Conservation (phyloP, 1,284 basidiomycete genomes). For the Marasmius oreades region DNA sequence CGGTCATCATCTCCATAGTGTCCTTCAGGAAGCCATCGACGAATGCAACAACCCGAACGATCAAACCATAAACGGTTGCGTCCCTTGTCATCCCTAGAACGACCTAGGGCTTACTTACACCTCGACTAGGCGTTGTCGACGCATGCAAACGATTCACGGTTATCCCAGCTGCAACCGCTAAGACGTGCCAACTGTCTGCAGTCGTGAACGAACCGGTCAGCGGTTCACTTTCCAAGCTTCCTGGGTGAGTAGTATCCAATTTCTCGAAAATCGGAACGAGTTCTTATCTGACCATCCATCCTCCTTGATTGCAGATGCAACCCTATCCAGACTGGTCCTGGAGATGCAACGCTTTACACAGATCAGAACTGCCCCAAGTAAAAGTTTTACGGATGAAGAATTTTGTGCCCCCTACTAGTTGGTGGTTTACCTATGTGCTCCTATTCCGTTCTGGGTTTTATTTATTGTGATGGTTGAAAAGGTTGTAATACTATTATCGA, state of each 20-base stretch:
- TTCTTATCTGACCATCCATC: background rate
- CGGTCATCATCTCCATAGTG: conserved; percentile 12
- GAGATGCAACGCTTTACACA: conserved; percentile 28
- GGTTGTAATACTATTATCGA: too few relatives aligned
- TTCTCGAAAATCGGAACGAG: background rate
- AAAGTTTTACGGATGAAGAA: too few relatives aligned
- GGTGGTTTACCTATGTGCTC: too few relatives aligned
- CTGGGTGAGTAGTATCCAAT: conserved; percentile 24
- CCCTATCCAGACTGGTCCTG: conserved; percentile 33
- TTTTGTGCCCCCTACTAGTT: too few relatives aligned
- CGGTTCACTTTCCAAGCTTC: conserved; percentile 25
- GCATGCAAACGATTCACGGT: conserved; percentile 39
- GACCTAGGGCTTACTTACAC: background rate
- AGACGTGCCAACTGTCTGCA: conserved; percentile 31
- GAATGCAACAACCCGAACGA: conserved; percentile 40
- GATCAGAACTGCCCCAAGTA: conserved; percentile 24
- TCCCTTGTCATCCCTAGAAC: background rate
- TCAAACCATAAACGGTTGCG: conserved; percentile 26
- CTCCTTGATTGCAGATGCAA: conserved; percentile 26
- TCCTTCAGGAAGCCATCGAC: conserved; percentile 47
- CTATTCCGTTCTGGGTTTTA: too few relatives aligned
- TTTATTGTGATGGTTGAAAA: too few relatives aligned
- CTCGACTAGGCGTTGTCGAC: conserved; percentile 30
- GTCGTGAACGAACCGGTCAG: conserved; percentile 30
- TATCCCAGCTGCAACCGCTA: conserved; percentile 19